phyloP scores from a whole-genome alignment of 345 rosid species.

The Geranium brycei region DNA sequence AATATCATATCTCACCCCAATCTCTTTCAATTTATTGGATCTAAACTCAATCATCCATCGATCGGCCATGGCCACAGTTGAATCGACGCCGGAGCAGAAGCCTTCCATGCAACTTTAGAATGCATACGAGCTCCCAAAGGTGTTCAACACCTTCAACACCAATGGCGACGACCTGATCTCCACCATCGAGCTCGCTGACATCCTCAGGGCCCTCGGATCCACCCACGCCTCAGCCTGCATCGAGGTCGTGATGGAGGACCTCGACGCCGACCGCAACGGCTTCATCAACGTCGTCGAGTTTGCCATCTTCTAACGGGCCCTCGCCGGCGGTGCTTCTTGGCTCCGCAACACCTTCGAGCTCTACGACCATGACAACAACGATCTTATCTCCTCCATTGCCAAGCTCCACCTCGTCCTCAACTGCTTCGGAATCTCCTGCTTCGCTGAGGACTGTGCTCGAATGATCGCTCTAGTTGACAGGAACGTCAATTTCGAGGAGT shows the following conservation, averaged over 20 bases:
- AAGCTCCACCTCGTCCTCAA: conserved; percentile 33
- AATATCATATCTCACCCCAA: too few species aligned
- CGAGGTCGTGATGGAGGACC: conserved; percentile 29
- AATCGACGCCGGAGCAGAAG: not conserved
- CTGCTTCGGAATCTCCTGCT: conserved; percentile 52
- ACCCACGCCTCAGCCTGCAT: not conserved
- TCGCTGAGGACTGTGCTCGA: conserved; percentile 45
- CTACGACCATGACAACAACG: conserved; percentile 71
- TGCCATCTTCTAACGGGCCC: conserved; percentile 39
- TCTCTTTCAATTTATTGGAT: too few species aligned
- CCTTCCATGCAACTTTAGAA: not conserved
- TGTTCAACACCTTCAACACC: conserved; percentile 4
- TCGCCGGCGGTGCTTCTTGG: conserved; percentile 10
- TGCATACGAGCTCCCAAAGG: conserved; percentile 35
- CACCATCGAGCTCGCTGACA: not conserved
- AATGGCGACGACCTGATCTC: not conserved
- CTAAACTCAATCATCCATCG: too few species aligned
- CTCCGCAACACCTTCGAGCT: conserved; percentile 48
- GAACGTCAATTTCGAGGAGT: conserved; percentile 65
- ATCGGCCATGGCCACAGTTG: too few species aligned
- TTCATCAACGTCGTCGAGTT: conserved; percentile 53
- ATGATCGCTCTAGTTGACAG: conserved; percentile 77
- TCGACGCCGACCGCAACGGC: conserved; percentile 74
- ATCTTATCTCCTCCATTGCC: conserved; percentile 35
- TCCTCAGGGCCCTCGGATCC: not conserved